A percentile compares a stretch with the other conserved stretches of the same genome.
phyloP scores from a whole-genome alignment of 108 stramenopile genomes.

The Nitzschia inconspicua region DNA sequence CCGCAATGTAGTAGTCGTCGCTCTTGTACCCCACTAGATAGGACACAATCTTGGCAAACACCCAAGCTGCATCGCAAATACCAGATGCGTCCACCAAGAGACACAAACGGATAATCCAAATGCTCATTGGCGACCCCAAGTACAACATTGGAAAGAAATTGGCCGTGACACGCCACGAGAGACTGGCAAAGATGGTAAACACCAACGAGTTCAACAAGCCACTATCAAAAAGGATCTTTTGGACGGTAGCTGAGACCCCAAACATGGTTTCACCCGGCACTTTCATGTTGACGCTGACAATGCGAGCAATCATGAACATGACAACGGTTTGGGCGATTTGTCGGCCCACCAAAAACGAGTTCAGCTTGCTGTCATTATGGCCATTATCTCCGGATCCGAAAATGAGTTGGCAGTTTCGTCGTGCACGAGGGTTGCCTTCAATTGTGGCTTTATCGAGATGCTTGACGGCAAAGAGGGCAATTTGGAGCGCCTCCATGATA shows the following conservation, averaged over 20 bases:
- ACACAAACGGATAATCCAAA: constrained; percentile 45
- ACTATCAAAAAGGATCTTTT: constrained; percentile 43
- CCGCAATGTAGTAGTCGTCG: too few relatives aligned
- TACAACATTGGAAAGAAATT: constrained; percentile 49
- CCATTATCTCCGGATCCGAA: constrained; percentile 18
- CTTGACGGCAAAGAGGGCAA: constrained; percentile 61
- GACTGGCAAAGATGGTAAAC: constrained; percentile 44
- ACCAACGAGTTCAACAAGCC: constrained; percentile 54
- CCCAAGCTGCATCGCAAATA: constrained; percentile 48
- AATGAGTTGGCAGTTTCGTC: constrained; percentile 25
- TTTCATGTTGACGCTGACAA: constrained; percentile 35
- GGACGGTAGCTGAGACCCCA: constrained; percentile 39
- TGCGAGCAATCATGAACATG: constrained; percentile 57
- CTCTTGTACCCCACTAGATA: neutral
- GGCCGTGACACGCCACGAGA: constrained; percentile 55
- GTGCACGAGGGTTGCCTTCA: constrained; percentile 18
- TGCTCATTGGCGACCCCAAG: constrained; percentile 46
- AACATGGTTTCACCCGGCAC: constrained; percentile 35
- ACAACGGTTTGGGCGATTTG: constrained; percentile 43
- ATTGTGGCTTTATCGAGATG: constrained; percentile 35
- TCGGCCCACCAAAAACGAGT: constrained; percentile 55
- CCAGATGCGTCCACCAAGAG: constrained; percentile 44
- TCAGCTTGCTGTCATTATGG: constrained; percentile 12
- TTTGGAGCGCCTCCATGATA: constrained; percentile 62
- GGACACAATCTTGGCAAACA: constrained; percentile 14